These are phyloP conservation scores for Helichrysum umbraculigerum DNA, from an alignment of 129 eudicot species.

Conservation along the genomic window DNA sequence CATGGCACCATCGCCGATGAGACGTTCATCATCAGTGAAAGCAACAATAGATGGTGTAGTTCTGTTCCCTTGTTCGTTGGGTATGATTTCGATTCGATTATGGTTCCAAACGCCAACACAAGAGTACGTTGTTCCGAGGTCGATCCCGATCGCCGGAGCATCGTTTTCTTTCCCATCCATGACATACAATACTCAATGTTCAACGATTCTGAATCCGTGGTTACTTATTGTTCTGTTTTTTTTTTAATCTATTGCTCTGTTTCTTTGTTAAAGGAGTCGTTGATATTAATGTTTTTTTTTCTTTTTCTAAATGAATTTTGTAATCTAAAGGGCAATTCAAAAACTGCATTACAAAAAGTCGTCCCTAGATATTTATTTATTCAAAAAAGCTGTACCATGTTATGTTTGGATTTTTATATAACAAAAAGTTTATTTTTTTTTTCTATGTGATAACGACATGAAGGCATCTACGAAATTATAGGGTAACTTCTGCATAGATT, in stretches of 20 bases:
- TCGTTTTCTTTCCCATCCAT: background rate
- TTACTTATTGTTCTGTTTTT: no score
- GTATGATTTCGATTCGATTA: background rate
- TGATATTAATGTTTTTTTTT: background rate
- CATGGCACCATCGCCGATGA: constrained; percentile 4
- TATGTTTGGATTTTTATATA: no score
- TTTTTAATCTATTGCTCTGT: no score
- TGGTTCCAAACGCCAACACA: background rate
- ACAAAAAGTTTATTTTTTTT: no score
- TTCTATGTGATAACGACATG: no score
- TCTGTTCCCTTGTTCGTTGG: constrained; percentile 6
- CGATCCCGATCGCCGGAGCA: background rate
- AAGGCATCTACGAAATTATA: no score
- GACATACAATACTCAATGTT: background rate
- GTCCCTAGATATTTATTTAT: background rate
- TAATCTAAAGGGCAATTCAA: no score
- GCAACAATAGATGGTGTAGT: background rate
- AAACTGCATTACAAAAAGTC: background rate
- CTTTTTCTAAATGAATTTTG: no score
- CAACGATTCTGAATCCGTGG: background rate
- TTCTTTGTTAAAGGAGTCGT: background rate
- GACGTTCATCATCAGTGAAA: background rate
- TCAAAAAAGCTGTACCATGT: no score
- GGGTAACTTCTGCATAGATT: no score
- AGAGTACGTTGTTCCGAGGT: background rate